Evolutionary conservation across 2,329 filamentous ascomycete genomes (phyloP), one percentile per base, ranked within the genome.

Genomic region (Iodosphaeria phyllophila): DNA sequence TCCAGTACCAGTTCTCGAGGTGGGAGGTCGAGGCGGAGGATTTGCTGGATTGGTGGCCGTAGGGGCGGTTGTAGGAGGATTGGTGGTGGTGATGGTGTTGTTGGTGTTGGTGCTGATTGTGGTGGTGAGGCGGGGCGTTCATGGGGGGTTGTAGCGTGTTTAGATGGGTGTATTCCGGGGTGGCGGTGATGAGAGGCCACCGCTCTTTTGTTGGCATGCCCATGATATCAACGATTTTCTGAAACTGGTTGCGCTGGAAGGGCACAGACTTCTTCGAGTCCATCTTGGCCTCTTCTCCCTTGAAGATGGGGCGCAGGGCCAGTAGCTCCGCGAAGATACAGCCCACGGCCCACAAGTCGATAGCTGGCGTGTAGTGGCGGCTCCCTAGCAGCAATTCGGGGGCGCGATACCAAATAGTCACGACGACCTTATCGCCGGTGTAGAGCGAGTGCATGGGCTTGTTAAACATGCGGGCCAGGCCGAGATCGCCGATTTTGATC

Each of bases 211-310:
- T 80, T 0, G 89, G 89, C 35, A 92, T 56, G 16, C 89, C 89
- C 57, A 98, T 74, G 33, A 98, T 83, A 43, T 98, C 89, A 18
- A 92, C 80, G 38, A 98, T 98, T 52, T 92, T 93, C 43, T 89
- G 82, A 86, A 98, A 95, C 53, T 98, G 89, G 41, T 93, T 93
- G 9, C 84, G 70, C 50, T 98, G 89, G 39, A 98, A 98, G 0
- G 89, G 89, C 0, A 95, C 84, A 1, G 79, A 89, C 54, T 95
- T 95, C 51, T 98, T 98, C 39, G 69, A 79, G 49, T 98, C 89
- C 77, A 95, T 93, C 53, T 98, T 98, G 10, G 89, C 89, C 50
- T 98, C 89, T 43, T 98, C 89, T 0, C 89, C 89, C 45, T 98
- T 98, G 50, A 98, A 98, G 27, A 98, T 95, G 0, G 89, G 89